These are phyloP conservation scores for Tricholoma furcatifolium DNA, from an alignment of 768 basidiomycete genomes.

Conservation along the genomic window DNA sequence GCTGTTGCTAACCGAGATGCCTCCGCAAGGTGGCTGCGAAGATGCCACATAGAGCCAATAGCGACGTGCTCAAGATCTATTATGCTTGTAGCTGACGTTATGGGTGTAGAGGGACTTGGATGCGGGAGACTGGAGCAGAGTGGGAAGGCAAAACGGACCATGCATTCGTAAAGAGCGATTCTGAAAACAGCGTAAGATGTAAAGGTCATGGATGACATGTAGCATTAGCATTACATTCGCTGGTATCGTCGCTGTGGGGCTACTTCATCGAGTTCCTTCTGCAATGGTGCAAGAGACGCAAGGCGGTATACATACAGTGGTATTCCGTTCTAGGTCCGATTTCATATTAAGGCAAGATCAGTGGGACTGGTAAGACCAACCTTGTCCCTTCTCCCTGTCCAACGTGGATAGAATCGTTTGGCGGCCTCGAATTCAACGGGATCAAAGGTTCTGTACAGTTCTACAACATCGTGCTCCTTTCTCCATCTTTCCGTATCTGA, in stretches of 20 bases:
- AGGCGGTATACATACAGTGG: conserved; percentile 79
- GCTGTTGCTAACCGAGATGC: conserved; percentile 73
- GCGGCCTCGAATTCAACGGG: conserved; percentile 57
- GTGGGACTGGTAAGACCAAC: conserved; percentile 31
- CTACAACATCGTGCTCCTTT: conserved; percentile 54
- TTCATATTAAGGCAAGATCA: neutral
- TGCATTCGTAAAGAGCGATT: conserved; percentile 62
- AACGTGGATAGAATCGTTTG: conserved; percentile 71
- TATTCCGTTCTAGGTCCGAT: conserved; percentile 48
- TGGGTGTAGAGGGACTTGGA: conserved; percentile 44
- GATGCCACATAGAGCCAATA: conserved; percentile 63
- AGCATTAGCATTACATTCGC: conserved; percentile 54
- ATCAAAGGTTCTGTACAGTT: conserved; percentile 61
- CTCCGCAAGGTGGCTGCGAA: conserved; percentile 72
- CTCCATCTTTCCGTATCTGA: conserved; percentile 69
- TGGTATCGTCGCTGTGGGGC: conserved; percentile 57
- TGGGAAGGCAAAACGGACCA: conserved; percentile 63
- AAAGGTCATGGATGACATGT: neutral
- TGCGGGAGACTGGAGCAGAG: conserved; percentile 64
- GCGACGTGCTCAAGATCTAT: conserved; percentile 70
- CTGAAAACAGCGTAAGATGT: conserved; percentile 29
- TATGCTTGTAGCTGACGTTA: conserved; percentile 64
- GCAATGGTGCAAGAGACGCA: conserved; percentile 54
- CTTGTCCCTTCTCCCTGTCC: conserved; percentile 80
- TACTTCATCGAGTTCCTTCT: conserved; percentile 59